A percentile compares a stretch with the other conserved stretches of the same genome.
Evolutionary conservation across 345 rosid species (phyloP).

Genomic region (Salix arbutifolia): DNA sequence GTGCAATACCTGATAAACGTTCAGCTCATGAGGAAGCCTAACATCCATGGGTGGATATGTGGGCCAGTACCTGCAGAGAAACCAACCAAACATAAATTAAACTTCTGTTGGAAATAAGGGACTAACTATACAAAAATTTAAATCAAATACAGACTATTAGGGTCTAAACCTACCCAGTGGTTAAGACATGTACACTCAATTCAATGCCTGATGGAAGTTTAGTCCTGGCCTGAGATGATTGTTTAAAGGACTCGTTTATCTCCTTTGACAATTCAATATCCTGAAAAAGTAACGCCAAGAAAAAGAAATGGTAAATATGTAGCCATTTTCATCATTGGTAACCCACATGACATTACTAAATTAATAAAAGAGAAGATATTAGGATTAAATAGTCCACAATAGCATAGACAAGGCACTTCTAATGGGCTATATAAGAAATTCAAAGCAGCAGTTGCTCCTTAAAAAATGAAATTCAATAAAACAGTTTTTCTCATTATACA

Average conservation of each 20-base stretch:
- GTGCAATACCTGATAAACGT: constrained; percentile 86
- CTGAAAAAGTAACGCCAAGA: constrained; percentile 36
- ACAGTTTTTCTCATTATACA: background rate
- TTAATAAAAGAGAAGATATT: background rate
- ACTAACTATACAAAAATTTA: background rate
- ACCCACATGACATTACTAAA: background rate
- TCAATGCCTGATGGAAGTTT: constrained; percentile 95
- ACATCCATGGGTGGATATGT: constrained; percentile 99
- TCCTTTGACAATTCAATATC: constrained; percentile 96
- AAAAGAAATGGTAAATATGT: background rate
- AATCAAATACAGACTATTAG: constrained; percentile 8
- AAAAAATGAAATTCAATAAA: background rate
- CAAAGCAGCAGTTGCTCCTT: background rate
- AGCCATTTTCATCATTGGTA: background rate
- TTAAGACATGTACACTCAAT: constrained; percentile 95
- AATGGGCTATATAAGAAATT: background rate
- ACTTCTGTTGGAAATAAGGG: background rate
- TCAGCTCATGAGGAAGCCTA: constrained; percentile 95
- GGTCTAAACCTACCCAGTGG: constrained; percentile 72
- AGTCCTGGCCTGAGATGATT: constrained; percentile 93
- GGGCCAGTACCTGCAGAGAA: constrained; percentile 88
- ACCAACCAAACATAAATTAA: constrained; percentile 15
- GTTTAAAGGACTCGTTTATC: constrained; percentile 94
- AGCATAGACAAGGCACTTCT: background rate
- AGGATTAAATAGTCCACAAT: background rate